Conservation (phyloP, 148 eudicot species). For the Tetragonia tetragonoides region DNA sequence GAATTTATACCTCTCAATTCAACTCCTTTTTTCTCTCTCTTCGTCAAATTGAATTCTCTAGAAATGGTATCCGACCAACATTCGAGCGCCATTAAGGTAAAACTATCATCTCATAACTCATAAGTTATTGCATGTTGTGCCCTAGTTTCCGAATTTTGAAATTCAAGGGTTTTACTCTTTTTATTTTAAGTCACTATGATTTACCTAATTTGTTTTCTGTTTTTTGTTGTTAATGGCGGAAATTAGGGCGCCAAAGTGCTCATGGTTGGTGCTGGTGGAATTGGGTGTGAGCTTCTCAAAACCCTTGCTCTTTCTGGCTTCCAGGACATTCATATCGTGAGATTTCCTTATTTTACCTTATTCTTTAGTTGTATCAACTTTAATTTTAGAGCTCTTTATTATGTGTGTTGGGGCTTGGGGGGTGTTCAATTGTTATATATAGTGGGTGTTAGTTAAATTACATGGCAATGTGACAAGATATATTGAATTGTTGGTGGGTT, state of each 20-base stretch:
- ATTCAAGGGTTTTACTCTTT: background rate
- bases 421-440: background rate
- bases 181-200: constrained; percentile 7
- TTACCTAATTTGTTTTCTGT: background rate
- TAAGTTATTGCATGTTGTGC: background rate
- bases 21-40: background rate
- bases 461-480: background rate
- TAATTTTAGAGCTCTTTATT: background rate
- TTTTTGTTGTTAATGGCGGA: background rate
- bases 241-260: constrained; percentile 79
- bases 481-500: too few species aligned
- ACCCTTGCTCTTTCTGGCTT: constrained; percentile 94
- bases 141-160: constrained; percentile 1
- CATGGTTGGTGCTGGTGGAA: constrained; percentile 99
- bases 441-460: background rate
- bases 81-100: constrained; percentile 61
- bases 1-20: background rate
- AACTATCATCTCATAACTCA: background rate
- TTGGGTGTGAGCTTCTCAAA: constrained; percentile 96
- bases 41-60: background rate
- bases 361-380: background rate
- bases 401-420: constrained; percentile 5
- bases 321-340: constrained; percentile 77
- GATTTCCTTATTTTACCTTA: constrained; percentile 10
- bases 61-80: constrained; percentile 61